phyloP scores from a whole-genome alignment of 805 yeast species.

The Pichia membranifaciens region DNA sequence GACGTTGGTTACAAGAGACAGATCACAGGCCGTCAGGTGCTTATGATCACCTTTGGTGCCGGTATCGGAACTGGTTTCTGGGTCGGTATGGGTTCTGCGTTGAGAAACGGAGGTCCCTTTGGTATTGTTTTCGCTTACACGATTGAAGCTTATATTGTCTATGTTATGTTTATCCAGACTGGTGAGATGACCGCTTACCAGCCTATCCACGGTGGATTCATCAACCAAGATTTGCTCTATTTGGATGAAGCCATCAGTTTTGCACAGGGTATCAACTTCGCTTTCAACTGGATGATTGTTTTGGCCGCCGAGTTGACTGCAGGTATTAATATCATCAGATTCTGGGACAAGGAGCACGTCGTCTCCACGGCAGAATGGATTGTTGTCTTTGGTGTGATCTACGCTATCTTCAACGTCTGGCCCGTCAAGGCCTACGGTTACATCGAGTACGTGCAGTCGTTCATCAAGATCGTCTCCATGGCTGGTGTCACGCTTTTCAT shows the following conservation, averaged over 20 bases:
- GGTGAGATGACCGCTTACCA: conserved; percentile 63
- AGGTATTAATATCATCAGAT: conserved; percentile 55
- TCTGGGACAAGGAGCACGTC: conserved; percentile 41
- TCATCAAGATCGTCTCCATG: conserved; percentile 58
- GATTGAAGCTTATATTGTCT: conserved; percentile 52
- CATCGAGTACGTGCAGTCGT: conserved; percentile 36
- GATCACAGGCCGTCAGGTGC: conserved; percentile 40
- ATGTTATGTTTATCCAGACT: conserved; percentile 53
- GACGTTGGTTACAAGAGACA: conserved; percentile 30
- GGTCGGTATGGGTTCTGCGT: conserved; percentile 50
- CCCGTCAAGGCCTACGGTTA: conserved; percentile 39
- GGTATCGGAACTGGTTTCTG: conserved; percentile 75
- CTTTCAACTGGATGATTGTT: conserved; percentile 58
- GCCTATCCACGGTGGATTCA: conserved; percentile 57
- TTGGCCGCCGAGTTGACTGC: conserved; percentile 61
- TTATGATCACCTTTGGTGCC: conserved; percentile 78
- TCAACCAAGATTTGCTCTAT: conserved; percentile 32
- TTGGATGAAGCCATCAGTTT: conserved; percentile 54
- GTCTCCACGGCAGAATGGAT: conserved; percentile 56
- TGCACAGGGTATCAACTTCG: conserved; percentile 58
- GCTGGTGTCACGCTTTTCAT: conserved; percentile 42
- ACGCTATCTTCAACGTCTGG: conserved; percentile 31
- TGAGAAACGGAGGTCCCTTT: conserved; percentile 42
- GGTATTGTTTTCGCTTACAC: conserved; percentile 50
- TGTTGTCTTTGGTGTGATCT: conserved; percentile 42